A percentile compares a stretch with the other conserved stretches of the same genome.
phyloP scores from a whole-genome alignment of 257 asterid species.

The Voacanga thouarsii region DNA sequence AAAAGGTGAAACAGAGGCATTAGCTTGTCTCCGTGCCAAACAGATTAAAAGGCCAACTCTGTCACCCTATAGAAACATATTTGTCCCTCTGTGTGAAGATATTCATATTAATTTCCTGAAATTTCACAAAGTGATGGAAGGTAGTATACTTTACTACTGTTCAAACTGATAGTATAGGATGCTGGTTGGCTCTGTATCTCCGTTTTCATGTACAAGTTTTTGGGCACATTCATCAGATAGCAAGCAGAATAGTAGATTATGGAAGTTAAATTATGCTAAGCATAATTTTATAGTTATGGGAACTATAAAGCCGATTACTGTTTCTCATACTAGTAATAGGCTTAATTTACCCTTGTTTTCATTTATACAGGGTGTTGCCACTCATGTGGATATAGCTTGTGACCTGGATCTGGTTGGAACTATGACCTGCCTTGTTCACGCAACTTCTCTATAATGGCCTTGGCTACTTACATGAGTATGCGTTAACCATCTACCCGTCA shows the following conservation, averaged over 20 bases:
- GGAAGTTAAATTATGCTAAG: too few species aligned
- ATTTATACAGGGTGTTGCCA: too few species aligned
- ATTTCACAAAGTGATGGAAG: slow-evolving; percentile 2
- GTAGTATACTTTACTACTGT: neutral
- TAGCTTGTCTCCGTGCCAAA: slow-evolving; percentile 40
- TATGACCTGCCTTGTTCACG: too few species aligned
- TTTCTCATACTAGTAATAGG: too few species aligned
- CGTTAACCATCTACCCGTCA: neutral
- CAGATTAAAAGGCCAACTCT: slow-evolving; percentile 19
- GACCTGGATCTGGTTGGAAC: too few species aligned
- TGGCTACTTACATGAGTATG: neutral
- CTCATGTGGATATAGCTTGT: too few species aligned
- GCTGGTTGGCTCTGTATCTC: neutral
- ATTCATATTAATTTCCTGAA: slow-evolving; percentile 13
- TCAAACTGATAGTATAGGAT: neutral
- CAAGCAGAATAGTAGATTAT: too few species aligned
- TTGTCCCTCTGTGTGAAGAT: slow-evolving; percentile 11
- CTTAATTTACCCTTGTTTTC: too few species aligned
- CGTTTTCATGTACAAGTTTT: neutral
- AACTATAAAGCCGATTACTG: too few species aligned
- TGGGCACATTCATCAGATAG: neutral
- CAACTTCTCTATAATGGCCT: too few species aligned
- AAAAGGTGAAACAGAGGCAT: slow-evolving; percentile 31
- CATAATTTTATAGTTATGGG: too few species aligned
- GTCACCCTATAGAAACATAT: slow-evolving; percentile 18